Evolutionary conservation across 148 eudicot genomes (phyloP).

Genomic region (Tetragonia tetragonoides): DNA sequence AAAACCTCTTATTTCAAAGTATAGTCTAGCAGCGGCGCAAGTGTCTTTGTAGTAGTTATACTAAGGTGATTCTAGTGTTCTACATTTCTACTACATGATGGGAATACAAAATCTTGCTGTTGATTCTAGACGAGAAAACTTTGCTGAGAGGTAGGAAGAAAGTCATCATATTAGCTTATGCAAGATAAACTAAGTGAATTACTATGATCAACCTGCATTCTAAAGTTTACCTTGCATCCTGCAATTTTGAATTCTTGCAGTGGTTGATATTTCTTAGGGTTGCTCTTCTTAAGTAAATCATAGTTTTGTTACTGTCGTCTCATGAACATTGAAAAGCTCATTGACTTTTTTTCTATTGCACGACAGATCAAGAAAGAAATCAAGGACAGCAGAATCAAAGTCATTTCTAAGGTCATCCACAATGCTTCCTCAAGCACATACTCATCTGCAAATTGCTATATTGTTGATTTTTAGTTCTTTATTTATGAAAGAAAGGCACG

Average conservation of each 20-base stretch:
- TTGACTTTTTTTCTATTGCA: background rate
- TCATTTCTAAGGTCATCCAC: slow-evolving; percentile 76
- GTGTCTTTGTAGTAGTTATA: background rate
- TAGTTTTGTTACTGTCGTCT: background rate
- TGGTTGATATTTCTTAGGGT: background rate
- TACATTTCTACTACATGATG: background rate
- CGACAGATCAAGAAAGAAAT: slow-evolving; percentile 88
- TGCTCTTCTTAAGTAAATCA: no score
- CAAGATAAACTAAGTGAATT: no score
- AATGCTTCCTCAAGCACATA: background rate
- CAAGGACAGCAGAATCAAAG: slow-evolving; percentile 84
- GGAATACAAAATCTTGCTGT: background rate
- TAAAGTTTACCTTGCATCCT: background rate
- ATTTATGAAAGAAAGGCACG: background rate
- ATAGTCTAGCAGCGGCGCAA: background rate
- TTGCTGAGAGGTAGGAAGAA: no score
- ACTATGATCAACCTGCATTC: no score
- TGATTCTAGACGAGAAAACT: no score
- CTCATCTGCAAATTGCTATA: background rate
- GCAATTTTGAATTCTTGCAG: background rate
- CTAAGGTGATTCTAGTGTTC: background rate
- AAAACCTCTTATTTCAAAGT: background rate
- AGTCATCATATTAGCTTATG: no score
- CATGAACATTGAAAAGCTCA: background rate
- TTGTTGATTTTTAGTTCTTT: background rate